Conservation (phyloP, 208 protist genomes). For the Crithidia fasciculata region DNA sequence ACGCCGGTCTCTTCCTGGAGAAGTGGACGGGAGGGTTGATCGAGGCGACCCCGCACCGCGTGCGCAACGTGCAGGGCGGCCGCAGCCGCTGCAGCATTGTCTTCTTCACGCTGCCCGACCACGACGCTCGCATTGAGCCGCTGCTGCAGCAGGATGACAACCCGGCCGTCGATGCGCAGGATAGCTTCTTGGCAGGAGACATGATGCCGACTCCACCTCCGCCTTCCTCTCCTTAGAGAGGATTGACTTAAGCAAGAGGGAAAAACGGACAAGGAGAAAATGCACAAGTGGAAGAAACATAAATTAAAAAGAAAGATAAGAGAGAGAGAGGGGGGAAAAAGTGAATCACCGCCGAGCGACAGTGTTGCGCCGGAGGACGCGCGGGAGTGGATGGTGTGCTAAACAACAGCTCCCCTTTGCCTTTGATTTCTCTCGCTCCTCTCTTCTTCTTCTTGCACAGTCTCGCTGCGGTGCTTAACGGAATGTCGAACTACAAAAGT, state of each 20-base stretch:
- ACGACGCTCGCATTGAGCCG: conserved; percentile 85
- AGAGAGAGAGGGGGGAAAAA: no score
- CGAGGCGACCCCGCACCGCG: conserved; percentile 86
- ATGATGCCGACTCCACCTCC: conserved; percentile 69
- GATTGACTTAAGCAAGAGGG: not conserved
- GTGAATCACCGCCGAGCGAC: no score
- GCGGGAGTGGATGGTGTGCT: no score
- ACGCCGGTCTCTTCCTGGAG: conserved; percentile 88
- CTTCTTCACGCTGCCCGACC: conserved; percentile 85
- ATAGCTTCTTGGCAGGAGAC: conserved; percentile 81
- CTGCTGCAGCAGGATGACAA: conserved; percentile 87
- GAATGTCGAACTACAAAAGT: no score
- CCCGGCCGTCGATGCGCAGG: conserved; percentile 72
- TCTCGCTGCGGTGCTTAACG: no score
- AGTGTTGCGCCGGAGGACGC: no score
- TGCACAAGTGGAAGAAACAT: not conserved
- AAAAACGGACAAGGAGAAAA: conserved; percentile 1
- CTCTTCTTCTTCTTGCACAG: no score
- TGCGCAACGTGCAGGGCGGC: conserved; percentile 66
- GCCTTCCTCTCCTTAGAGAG: not conserved
- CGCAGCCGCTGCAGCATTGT: conserved; percentile 85
- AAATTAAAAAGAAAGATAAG: no score
- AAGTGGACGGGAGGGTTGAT: conserved; percentile 87
- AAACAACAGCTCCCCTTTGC: no score
- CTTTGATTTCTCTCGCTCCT: no score